phyloP scores from a whole-genome alignment of 441 rosid species.

The Erodium chrysanthum region DNA sequence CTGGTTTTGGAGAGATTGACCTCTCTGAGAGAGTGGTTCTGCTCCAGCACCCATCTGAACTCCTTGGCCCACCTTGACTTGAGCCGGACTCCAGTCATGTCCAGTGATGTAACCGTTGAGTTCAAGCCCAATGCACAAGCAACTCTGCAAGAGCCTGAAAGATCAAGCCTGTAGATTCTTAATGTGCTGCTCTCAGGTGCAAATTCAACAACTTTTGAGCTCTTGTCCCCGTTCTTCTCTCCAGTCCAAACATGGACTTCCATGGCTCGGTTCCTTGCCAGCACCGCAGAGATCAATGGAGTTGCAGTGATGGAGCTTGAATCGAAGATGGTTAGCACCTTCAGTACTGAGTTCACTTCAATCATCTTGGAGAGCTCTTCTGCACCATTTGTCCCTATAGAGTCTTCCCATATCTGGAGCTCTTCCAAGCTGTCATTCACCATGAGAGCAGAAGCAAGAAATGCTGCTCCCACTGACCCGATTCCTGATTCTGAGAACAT shows the following conservation, averaged over 20 bases:
- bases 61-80: constrained; percentile 80
- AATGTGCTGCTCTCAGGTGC: constrained; percentile 56
- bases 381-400: constrained; percentile 77
- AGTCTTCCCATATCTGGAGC: constrained; percentile 89
- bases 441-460: constrained; percentile 55
- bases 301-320: constrained; percentile 55
- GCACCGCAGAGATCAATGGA: constrained; percentile 71
- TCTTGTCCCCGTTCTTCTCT: constrained; percentile 42
- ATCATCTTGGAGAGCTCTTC: constrained; percentile 94
- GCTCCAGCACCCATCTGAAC: constrained; percentile 73
- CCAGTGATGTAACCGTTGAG: constrained; percentile 62
- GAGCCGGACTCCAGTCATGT: constrained; percentile 62
- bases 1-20: constrained; percentile 63
- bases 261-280: constrained; percentile 65
- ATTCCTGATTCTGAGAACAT: constrained; percentile 48
- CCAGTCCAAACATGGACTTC: constrained; percentile 86
- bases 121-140: constrained; percentile 73
- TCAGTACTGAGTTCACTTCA: constrained; percentile 67
- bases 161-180: constrained; percentile 51
- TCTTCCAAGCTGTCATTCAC: constrained; percentile 66
- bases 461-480: constrained; percentile 50
- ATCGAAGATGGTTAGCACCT: constrained; percentile 63
- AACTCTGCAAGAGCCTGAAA: constrained; percentile 69
- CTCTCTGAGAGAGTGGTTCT: constrained; percentile 59
- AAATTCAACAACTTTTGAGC: constrained; percentile 71